phyloP scores from a whole-genome alignment of 768 basidiomycete genomes.

The Austroboletus eburneus region DNA sequence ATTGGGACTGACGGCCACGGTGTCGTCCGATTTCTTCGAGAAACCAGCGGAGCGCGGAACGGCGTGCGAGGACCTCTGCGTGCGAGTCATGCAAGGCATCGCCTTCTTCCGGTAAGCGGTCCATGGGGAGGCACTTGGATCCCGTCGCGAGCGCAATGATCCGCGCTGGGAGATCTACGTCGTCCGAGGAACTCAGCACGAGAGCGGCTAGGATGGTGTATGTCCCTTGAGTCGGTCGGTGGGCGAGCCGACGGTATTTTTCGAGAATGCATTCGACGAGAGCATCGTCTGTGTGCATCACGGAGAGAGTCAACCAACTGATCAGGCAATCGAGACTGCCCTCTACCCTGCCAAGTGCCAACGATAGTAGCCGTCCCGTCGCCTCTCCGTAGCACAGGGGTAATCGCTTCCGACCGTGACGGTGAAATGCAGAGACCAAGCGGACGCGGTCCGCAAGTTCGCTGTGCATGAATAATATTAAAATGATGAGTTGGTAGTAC shows the following conservation, averaged over 20 bases:
- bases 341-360: constrained; percentile 7
- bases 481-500: constrained; percentile 18
- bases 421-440: neutral
- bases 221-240: constrained; percentile 49
- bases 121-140: constrained; percentile 76
- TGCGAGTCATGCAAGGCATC: constrained; percentile 87
- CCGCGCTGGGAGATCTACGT: constrained; percentile 33
- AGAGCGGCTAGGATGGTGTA: constrained; percentile 61
- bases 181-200: constrained; percentile 43
- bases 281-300: constrained; percentile 10
- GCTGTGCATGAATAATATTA: constrained; percentile 21
- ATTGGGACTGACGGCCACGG: constrained; percentile 37
- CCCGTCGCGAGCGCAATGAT: constrained; percentile 76
- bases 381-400: constrained; percentile 7
- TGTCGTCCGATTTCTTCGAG: constrained; percentile 55
- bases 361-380: neutral
- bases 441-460: neutral
- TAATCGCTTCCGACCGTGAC: constrained; percentile 3
- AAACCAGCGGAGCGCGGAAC: constrained; percentile 76
- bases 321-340: no score
- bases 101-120: constrained; percentile 58
- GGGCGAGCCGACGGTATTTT: constrained; percentile 43
- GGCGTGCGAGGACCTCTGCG: constrained; percentile 86
- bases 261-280: constrained; percentile 39
- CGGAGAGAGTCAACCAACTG: no score